Percentiles rank a stretch among this genome's conserved stretches.
Conservation (phyloP, 202 grass and related monocot species). For the Bolboschoenoplectus hybrid region DNA sequence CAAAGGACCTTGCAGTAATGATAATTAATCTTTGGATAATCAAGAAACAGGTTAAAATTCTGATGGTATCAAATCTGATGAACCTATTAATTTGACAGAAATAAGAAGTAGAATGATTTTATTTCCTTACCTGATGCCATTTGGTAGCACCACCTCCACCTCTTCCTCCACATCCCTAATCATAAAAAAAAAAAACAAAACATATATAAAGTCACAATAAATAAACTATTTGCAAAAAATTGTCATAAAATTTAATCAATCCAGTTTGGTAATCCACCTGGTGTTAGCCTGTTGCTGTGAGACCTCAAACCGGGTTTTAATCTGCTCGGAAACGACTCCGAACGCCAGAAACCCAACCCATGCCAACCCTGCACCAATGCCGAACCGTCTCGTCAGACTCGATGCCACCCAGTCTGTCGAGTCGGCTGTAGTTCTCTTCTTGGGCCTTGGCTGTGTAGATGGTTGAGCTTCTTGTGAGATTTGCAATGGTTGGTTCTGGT, state of each 20-base stretch:
- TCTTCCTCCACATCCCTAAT: conserved; percentile 69
- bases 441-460: conserved; percentile 46
- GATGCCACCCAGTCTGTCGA: conserved; percentile 88
- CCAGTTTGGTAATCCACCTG: conserved; percentile 52
- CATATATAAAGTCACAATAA: background rate
- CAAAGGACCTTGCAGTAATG: background rate
- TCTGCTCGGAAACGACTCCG: conserved; percentile 92
- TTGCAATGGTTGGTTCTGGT: conserved; percentile 50
- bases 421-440: conserved; percentile 45
- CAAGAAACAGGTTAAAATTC: background rate
- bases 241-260: background rate
- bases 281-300: conserved; percentile 88
- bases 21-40: background rate
- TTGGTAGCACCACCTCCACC: conserved; percentile 85
- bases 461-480: conserved; percentile 29
- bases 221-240: background rate
- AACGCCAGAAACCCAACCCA: conserved; percentile 82
- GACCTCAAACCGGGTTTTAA: conserved; percentile 95
- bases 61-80: background rate
- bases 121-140: conserved; percentile 62
- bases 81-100: conserved; percentile 4
- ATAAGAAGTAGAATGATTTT: background rate
- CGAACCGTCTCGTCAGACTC: conserved; percentile 80
- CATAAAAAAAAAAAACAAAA: conserved; percentile 27
- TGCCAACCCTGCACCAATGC: conserved; percentile 83